Evolutionary conservation across 306 rosid species (phyloP), one percentile per base, ranked within the genome.

Genomic region (Phaseolus lunatus): DNA sequence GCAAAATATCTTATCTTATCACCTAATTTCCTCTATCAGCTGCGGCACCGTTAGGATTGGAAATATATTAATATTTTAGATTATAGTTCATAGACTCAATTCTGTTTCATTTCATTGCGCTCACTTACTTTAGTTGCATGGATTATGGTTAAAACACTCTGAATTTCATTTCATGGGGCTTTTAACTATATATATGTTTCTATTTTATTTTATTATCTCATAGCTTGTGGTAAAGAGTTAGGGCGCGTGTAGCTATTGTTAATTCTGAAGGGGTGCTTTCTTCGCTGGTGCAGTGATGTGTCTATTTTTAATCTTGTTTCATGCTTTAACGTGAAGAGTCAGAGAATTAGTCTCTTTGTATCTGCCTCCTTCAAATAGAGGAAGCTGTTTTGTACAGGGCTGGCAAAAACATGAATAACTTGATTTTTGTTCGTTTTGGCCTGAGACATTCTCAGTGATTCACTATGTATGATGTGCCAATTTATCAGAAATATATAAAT

Each of bases 301-400:
- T 23, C 56, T 54, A n/a, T 80, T 44, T 80, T 33, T 56, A 49
- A 11, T 54, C 31, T 29, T 27, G 27, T 62, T 41, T 43, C 73
- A 27, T 39, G 67, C 68, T 74, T 73, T 5, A 26, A 31, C 39
- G 27, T 79, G 39, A 58, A 41, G 50, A 22, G 39, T 31, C 63
- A 9, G 54, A 16, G n/a, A 47, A 15, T 61, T 33, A 9, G 66
- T 58, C 19, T 58, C 4, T 24, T 23, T 58, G 7, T 54, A 70
- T n/a, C 16, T 43, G n/a, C 59, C 41, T 58, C 57, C 24, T 73
- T 83, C 67, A 78, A 73, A 67, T 37, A 50, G 56, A 39, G 57
- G 15, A 50, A 15, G 18, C 63, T 47, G 7, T 31, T 79, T 24
- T 31, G 56, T 18, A n/a, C 3, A 3, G 27, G 43, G 67, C 19